Evolutionary conservation across 208 protist species (phyloP), one percentile per base, ranked within the genome.

Genomic region (Acanthamoeba healyi): DNA sequence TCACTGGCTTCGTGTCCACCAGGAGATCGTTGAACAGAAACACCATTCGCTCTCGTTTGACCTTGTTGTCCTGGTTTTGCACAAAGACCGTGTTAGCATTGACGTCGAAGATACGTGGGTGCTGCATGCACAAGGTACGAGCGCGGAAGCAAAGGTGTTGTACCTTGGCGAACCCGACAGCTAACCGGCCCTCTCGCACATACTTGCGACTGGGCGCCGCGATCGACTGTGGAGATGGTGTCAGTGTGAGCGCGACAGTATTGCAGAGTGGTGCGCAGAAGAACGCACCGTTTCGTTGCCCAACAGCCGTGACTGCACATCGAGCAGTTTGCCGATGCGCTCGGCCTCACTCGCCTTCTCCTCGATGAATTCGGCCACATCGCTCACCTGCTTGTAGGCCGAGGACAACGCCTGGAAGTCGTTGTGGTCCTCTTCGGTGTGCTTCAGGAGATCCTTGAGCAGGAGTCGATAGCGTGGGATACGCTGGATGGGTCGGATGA

Each of bases 11-110:
- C 22, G 88, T 56, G n/a, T 93, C 61, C 42, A 93, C 61, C 2
- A 93, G 88, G 9, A 93, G 67, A 79, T 93, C 88, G 40, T 93
- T 93, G 67, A 93, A 93, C 12, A 93, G 49, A 61, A 93, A 93
- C 32, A 93, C 58, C 54, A 90, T 67, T 12, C 82, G 82, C 44
- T 90, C 54, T 10, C 40, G 38, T 22, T 49, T 81, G 17, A 51
- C 40, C 70, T 81, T 81, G 70, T 81, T 81, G 38, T 81, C 70
- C 70, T 51, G n/a, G n/a, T n/a, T n/a, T n/a, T n/a, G n/a, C n/a
- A n/a, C n/a, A n/a, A n/a, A n/a, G n/a, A n/a, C n/a, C n/a, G n/a
- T n/a, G n/a, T n/a, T n/a, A n/a, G n/a, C n/a, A n/a, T n/a, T n/a
- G n/a, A n/a, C n/a, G n/a, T n/a, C n/a, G 19, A 24, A 19, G 22